phyloP scores from a whole-genome alignment of 1,284 basidiomycete species.

The Puccinia brachypodii region DNA sequence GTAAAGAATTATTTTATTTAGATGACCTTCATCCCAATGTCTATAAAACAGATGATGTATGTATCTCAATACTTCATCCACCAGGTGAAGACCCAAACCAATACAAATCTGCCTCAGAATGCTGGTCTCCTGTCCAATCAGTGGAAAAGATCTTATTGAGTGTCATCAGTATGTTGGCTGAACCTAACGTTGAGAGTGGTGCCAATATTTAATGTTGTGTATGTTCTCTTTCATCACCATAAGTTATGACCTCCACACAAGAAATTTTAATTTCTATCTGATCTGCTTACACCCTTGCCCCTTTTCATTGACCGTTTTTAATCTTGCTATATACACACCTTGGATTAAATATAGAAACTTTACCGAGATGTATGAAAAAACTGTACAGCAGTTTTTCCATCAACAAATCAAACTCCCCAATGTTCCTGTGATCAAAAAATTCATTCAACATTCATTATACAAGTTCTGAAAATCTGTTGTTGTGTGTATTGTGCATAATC shows the following conservation, averaged over 20 bases:
- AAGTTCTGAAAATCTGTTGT: too few relatives aligned
- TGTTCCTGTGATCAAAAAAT: too few relatives aligned
- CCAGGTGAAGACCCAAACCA: constrained; percentile 79
- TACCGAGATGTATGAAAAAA: constrained; percentile 65
- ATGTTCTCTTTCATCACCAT: constrained; percentile 49
- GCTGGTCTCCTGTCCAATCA: constrained; percentile 97
- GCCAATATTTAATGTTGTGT: constrained; percentile 81
- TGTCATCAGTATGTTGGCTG: constrained; percentile 97
- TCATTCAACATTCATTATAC: too few relatives aligned
- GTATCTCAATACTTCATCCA: constrained; percentile 96
- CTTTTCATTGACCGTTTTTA: not conserved
- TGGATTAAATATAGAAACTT: constrained; percentile 68
- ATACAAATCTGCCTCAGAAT: constrained; percentile 86
- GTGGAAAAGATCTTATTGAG: constrained; percentile 90
- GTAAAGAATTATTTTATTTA: too few relatives aligned
- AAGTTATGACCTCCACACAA: too few relatives aligned
- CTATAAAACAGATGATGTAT: constrained; percentile 91
- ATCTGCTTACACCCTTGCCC: not conserved
- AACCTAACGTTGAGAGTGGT: constrained; percentile 98
- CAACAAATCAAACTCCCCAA: constrained; percentile 48
- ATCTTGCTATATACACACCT: not conserved
- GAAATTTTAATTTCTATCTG: too few relatives aligned
- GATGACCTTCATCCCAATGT: constrained; percentile 97
- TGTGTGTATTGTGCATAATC: too few relatives aligned
- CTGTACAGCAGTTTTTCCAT: constrained; percentile 39